A percentile compares a stretch with the other conserved stretches of the same genome.
Conservation (phyloP, 148 eudicot species). For the Vaccinium vitisidaea region DNA sequence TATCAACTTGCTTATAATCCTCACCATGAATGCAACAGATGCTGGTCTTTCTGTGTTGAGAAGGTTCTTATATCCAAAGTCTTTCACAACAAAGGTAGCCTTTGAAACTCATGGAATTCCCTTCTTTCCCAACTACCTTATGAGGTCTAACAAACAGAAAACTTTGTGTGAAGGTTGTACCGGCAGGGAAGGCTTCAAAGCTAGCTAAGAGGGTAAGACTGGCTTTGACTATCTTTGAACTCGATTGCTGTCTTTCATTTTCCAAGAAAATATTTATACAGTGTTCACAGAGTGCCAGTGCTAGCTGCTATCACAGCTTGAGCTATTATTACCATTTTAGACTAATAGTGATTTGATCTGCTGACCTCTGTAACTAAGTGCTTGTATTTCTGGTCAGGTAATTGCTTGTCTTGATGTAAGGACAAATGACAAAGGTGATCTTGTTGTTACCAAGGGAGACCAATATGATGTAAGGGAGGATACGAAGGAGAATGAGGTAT, state of each 20-base stretch:
- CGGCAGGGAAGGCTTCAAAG: constrained; percentile 73
- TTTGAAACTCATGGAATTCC: constrained; percentile 8
- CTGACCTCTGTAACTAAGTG: neutral
- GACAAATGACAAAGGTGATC: constrained; percentile 91
- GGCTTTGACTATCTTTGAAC: neutral
- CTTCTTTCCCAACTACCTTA: constrained; percentile 1
- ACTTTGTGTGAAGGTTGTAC: constrained; percentile 62
- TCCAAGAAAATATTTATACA: neutral
- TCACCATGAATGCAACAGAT: constrained; percentile 48
- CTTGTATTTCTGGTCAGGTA: constrained; percentile 44
- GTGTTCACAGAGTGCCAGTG: neutral
- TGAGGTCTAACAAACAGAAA: constrained; percentile 35
- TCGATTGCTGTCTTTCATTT: neutral
- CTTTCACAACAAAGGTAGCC: constrained; percentile 59
- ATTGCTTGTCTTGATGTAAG: constrained; percentile 99
- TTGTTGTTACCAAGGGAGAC: constrained; percentile 99
- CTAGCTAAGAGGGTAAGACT: constrained; percentile 87
- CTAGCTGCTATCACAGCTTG: neutral
- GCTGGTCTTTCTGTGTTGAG: constrained; percentile 90
- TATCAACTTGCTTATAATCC: constrained; percentile 3
- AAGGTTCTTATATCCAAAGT: constrained; percentile 71
- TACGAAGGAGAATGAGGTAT: constrained; percentile 82
- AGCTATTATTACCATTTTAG: neutral
- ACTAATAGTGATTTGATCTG: neutral
- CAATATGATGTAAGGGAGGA: constrained; percentile 97